Evolutionary conservation across 257 asterid genomes (phyloP), one percentile per base, ranked within the genome.

Genomic region (Solanum clarkiae): DNA sequence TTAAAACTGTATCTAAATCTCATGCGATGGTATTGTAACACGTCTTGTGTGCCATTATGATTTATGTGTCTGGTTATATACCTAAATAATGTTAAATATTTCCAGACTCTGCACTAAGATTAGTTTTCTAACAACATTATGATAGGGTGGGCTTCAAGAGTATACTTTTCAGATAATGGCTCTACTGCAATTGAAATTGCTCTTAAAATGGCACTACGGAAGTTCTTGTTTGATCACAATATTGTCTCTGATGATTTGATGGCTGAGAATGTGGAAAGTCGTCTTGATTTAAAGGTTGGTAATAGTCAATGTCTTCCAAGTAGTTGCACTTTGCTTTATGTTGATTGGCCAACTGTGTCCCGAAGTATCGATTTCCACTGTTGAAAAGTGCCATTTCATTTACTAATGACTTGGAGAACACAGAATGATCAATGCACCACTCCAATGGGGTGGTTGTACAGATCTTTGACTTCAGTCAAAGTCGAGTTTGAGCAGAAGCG

Each of bases 141-240:
- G 69, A 26, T 87, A 96, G 99, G 97, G 81, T 97, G 99, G 99
- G 99, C 99, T 82, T 92, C 98, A 10, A 90, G 99, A 84, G 94
- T 90, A 80, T 97, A 90, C 87, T 97, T 94, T 91, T 95, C 99
- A 45, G 99, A 97, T 87, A 97, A 95, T 86, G 99, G 99, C 87
- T 97, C 98, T 77, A 95, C 99, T 51, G 98, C 99, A 80, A 90
- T 97, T 86, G 99, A 97, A 92, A 94, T 97, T 88, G 98, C 99
- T 83, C 94, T 97, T 66, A 97, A 97, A 90, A 97, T 95, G 98
- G 99, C 99, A 84, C 93, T 97, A 77, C 95, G 99, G 86, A 97
- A 94, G 91, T 95, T 94, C 90, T 88, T 97, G 91, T 88, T 90
- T 86, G 98, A 95, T 86, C 92, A 89, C 86, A 87, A 88, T 62